Evolutionary conservation across 495 filamentous ascomycete species (phyloP).

Genomic region (Antarctomyces pellizariae): DNA sequence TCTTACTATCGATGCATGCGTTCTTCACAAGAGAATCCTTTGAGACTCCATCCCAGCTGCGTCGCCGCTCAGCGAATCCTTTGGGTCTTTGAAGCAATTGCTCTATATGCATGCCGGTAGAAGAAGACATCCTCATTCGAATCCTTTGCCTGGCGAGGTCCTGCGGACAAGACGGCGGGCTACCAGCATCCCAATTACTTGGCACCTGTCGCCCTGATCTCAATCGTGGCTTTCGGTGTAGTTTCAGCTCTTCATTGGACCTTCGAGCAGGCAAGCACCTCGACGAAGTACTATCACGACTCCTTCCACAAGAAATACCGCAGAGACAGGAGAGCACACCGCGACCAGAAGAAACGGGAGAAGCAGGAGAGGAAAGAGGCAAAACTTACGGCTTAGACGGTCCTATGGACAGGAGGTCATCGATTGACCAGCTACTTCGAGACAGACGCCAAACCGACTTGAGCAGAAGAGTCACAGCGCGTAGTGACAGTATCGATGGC

Average conservation of each 20-base stretch:
- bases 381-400: too few species aligned
- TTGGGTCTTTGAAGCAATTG: conserved; percentile 9
- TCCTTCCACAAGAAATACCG: conserved; percentile 9
- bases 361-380: too few species aligned
- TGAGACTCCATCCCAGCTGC: conserved; percentile 2
- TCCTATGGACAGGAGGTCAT: too few species aligned
- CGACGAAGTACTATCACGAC: conserved; percentile 5
- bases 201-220: conserved; percentile 1
- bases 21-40: conserved; percentile 1
- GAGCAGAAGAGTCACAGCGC: too few species aligned
- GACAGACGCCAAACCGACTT: too few species aligned
- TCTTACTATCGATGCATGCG: neutral
- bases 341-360: too few species aligned
- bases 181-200: conserved; percentile 4
- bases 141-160: conserved; percentile 9
- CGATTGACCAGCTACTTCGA: too few species aligned
- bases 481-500: too few species aligned
- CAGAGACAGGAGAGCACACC: too few species aligned
- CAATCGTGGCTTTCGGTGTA: too few species aligned
- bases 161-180: conserved; percentile 2
- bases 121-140: conserved; percentile 8
- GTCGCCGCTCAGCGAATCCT: conserved; percentile 4
- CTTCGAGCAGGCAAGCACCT: neutral
- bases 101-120: conserved; percentile 5
- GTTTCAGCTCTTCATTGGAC: conserved; percentile 1